Evolutionary conservation across 352 stramenopile species (phyloP), one percentile per base, ranked within the genome.

Genomic region (Phytophthora brassicae): DNA sequence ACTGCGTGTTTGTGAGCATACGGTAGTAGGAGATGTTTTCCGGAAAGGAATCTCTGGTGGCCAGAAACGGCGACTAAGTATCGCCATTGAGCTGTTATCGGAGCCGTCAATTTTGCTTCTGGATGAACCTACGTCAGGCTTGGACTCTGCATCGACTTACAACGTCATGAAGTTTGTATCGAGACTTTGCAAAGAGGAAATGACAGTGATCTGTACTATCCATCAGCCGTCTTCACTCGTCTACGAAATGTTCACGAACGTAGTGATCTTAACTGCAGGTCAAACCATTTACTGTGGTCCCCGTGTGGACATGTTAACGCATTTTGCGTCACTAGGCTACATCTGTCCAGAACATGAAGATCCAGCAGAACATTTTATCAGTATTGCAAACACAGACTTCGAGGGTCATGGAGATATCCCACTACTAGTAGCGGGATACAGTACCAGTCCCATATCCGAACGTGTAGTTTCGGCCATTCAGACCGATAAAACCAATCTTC

Each of bases 31-130:
- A 8, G 88, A 93, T 50, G 66, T 95, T 4, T 95, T 96, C 60
- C 68, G 80, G 39, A 89, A 93, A 52, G 90, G 88, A 0, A 79
- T 97, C 49, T 90, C 80, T 0, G 70, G 90, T 77, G 77, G 90
- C 86, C 75, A 99, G 63, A 84, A 86, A 56, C 96, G 97, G 54
- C 74, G 95, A 12, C 74, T 98, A n/a, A 93, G 89, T 8, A 98
- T 99, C 62, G 96, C 84, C 8, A 74, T 97, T 17, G 93, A 99
- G 72, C 69, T 99, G 31, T 77, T 97, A 1, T 85, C 90, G 0
- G 97, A 98, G 54, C 95, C 95, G 22, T 92, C 94, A 29, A 81
- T 99, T 38, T 53, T 99, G 39, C 84, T 99, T 16, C 67, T 99
- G 14, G 95, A 98, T 57, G 96, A 98, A 60, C 94, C 95, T 0